Percentiles rank a stretch among this genome's conserved stretches.
These are phyloP conservation scores for Chaetoscypha palmicola DNA, from an alignment of 2,329 filamentous ascomycete genomes.

Conservation along the genomic window DNA sequence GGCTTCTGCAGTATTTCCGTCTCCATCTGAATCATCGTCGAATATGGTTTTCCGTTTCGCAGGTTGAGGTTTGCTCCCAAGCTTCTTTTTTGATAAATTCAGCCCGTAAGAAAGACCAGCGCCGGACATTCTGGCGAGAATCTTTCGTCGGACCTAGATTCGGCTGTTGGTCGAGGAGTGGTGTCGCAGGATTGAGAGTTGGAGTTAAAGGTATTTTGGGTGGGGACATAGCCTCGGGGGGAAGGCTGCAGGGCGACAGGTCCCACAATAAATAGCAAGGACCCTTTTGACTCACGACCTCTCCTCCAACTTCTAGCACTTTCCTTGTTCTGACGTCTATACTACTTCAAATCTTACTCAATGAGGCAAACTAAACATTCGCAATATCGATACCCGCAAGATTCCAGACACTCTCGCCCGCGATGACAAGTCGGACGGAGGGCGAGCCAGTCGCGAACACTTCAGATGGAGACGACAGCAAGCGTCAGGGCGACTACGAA, in stretches of 20 bases:
- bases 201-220: neutral
- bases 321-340: too few species aligned
- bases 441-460: constrained; percentile 5
- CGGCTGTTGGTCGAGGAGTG: neutral
- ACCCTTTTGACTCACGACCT: too few species aligned
- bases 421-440: constrained; percentile 16
- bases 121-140: constrained; percentile 26
- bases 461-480: constrained; percentile 1
- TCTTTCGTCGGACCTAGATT: neutral
- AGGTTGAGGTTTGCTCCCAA: constrained; percentile 40
- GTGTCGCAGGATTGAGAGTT: too few species aligned
- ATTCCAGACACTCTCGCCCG: neutral
- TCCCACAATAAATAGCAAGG: neutral
- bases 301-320: too few species aligned
- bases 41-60: constrained; percentile 50
- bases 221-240: constrained; percentile 1
- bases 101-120: constrained; percentile 49
- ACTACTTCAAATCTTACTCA: too few species aligned
- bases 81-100: constrained; percentile 51
- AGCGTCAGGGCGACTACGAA: constrained; percentile 13
- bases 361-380: too few species aligned
- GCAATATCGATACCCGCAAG: neutral
- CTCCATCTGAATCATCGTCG: constrained; percentile 52
- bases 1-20: constrained; percentile 29
- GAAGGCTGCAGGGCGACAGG: constrained; percentile 1